Evolutionary conservation across 164 flowering plant species (phyloP).

Genomic region (Akebia trifoliata): DNA sequence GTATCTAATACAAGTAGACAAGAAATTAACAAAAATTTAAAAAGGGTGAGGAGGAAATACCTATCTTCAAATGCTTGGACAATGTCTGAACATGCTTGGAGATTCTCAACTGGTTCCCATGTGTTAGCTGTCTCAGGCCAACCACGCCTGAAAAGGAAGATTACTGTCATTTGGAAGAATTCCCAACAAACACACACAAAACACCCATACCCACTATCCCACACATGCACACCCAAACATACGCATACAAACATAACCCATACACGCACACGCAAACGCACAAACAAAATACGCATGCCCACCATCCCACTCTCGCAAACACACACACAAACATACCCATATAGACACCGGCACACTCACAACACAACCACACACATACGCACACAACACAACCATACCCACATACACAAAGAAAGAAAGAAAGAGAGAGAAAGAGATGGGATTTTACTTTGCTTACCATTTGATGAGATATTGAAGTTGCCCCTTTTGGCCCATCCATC

Average conservation of each 20-base stretch:
- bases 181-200: no score
- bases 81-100: conserved; percentile 60
- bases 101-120: conserved; percentile 94
- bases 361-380: no score
- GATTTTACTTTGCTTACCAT: conserved; percentile 36
- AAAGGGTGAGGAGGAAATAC: conserved; percentile 22
- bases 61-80: conserved; percentile 87
- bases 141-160: conserved; percentile 69
- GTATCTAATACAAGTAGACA: background rate
- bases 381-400: background rate
- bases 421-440: background rate
- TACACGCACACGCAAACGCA: no score
- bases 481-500: conserved; percentile 39
- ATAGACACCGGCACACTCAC: no score
- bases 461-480: conserved; percentile 75
- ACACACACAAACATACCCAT: no score
- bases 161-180: no score
- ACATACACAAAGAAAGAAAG: background rate
- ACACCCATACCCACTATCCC: no score
- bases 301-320: no score
- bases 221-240: no score
- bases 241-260: no score
- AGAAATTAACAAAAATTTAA: background rate
- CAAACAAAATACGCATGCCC: no score
- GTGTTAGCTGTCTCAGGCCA: conserved; percentile 98